Percentiles rank a stretch among this genome's conserved stretches.
phyloP scores from a whole-genome alignment of 2,329 filamentous ascomycete species.

The Didymella arachidicola region DNA sequence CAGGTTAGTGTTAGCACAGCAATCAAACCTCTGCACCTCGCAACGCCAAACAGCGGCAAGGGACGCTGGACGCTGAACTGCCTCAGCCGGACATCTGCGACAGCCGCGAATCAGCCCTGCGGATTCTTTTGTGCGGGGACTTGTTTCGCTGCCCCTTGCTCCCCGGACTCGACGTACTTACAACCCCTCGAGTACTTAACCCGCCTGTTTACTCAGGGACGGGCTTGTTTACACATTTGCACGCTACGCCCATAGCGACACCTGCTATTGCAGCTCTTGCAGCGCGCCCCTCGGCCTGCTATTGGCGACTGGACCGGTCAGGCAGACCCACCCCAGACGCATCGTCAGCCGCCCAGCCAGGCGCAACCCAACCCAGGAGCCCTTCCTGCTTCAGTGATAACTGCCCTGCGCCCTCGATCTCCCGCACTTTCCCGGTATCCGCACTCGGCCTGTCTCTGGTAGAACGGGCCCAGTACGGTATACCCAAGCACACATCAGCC shows the following conservation, averaged over 20 bases:
- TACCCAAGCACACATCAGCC: constrained; percentile 41
- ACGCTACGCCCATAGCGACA: constrained; percentile 13
- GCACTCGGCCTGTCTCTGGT: constrained; percentile 51
- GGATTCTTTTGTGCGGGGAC: constrained; percentile 6
- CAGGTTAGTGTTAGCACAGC: constrained; percentile 17
- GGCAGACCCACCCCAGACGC: constrained; percentile 16
- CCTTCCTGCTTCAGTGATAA: constrained; percentile 25
- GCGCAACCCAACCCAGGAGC: constrained; percentile 22
- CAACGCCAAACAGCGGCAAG: constrained; percentile 19
- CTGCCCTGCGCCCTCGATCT: constrained; percentile 29
- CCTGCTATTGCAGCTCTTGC: not conserved
- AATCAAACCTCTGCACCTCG: constrained; percentile 12
- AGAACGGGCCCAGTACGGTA: constrained; percentile 50
- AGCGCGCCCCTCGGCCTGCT: constrained; percentile 1
- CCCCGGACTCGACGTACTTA: not conserved
- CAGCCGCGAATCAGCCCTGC: constrained; percentile 38
- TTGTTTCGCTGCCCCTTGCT: constrained; percentile 21
- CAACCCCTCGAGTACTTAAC: not conserved
- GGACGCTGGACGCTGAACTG: constrained; percentile 17
- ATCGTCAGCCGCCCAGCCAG: constrained; percentile 22
- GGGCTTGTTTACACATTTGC: constrained; percentile 17
- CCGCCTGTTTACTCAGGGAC: not conserved
- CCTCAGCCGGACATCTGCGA: constrained; percentile 30
- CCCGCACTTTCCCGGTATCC: constrained; percentile 31
- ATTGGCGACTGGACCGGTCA: constrained; percentile 21